Conservation (phyloP, 805 yeast genomes). For the Starmerella kuoi region DNA sequence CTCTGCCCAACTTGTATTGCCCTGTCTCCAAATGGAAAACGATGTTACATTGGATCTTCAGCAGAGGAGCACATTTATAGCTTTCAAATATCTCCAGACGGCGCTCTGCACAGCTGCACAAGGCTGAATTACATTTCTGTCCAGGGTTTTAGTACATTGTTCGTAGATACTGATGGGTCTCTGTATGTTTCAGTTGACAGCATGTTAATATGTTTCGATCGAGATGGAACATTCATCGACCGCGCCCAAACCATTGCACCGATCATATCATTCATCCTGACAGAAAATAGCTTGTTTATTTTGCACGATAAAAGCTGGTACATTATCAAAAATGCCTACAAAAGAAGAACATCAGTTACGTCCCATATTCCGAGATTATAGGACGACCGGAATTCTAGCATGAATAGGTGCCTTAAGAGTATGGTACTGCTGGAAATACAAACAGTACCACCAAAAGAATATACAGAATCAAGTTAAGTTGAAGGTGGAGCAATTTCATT, state of each 20-base stretch:
- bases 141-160: not conserved
- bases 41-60: not conserved
- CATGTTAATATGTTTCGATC: slow-evolving; percentile 3
- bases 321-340: no score
- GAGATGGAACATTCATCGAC: slow-evolving; percentile 1
- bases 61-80: not conserved
- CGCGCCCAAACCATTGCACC: not conserved
- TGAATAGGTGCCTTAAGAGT: no score
- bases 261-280: no score
- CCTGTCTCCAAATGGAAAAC: not conserved
- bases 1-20: not conserved
- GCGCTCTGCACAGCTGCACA: not conserved
- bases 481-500: no score
- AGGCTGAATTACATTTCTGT: not conserved
- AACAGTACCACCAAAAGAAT: no score
- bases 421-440: no score
- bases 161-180: not conserved
- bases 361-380: no score
- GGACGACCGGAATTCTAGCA: no score
- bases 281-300: not conserved
- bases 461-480: no score
- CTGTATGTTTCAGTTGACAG: not conserved
- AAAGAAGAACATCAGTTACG: no score
- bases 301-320: not conserved
- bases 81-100: not conserved